These are phyloP conservation scores for Neurospora sp. DNA, from an alignment of 495 filamentous ascomycete genomes.

Conservation along the genomic window DNA sequence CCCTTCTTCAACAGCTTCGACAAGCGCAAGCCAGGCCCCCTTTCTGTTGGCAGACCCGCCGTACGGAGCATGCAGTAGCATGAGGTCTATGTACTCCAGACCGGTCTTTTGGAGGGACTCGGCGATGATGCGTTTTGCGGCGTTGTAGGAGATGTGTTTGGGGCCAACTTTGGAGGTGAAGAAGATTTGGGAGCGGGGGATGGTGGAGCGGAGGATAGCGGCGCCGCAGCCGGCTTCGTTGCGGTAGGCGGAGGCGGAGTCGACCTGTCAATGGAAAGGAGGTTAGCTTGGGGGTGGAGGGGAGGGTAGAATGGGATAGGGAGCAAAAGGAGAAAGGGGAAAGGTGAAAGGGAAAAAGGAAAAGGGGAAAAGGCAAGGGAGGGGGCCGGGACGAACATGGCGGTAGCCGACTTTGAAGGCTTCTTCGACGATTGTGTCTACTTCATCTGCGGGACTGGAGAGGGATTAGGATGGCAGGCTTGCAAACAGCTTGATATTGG, in stretches of 20 bases:
- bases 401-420: constrained; percentile 63
- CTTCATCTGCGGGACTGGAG: constrained; percentile 21
- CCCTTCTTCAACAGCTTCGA: constrained; percentile 51
- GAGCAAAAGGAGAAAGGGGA: background rate
- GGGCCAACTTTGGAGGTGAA: constrained; percentile 63
- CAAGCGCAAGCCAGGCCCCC: constrained; percentile 52
- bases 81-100: constrained; percentile 54
- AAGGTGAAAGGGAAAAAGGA: background rate
- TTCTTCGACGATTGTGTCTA: constrained; percentile 45
- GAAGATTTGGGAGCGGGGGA: constrained; percentile 56
- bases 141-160: constrained; percentile 31
- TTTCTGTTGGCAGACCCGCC: constrained; percentile 47
- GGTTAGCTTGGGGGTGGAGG: background rate
- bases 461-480: constrained; percentile 34
- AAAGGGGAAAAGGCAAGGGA: background rate
- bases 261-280: constrained; percentile 35
- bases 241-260: constrained; percentile 59
- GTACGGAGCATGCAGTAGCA: constrained; percentile 53
- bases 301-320: background rate
- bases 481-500: background rate
- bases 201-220: constrained; percentile 43
- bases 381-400: constrained; percentile 38
- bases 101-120: constrained; percentile 39
- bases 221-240: constrained; percentile 58
- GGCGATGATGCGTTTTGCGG: constrained; percentile 39